Evolutionary conservation across 2,329 filamentous ascomycete genomes (phyloP).

Genomic region (Trichothecium sympodiale): DNA sequence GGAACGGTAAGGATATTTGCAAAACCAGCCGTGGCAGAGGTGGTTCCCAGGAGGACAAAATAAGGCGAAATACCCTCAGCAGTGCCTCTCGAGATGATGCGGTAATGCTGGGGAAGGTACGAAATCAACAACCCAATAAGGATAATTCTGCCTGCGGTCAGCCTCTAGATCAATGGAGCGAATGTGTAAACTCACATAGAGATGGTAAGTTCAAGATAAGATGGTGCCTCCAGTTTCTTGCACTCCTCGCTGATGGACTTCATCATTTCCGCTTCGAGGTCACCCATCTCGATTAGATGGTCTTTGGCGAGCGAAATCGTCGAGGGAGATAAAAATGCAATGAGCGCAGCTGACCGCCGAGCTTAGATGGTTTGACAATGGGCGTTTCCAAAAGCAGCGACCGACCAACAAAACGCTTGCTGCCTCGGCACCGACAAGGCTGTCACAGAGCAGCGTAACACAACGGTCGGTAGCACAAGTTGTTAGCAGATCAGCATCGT

Average conservation of each 20-base stretch:
- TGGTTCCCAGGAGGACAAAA: slow-evolving; percentile 88
- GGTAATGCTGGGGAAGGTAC: slow-evolving; percentile 88
- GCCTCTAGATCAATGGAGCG: slow-evolving; percentile 4
- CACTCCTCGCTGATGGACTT: slow-evolving; percentile 18
- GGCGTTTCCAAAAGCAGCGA: too few species aligned
- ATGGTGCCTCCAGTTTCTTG: slow-evolving; percentile 39
- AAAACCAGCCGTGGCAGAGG: slow-evolving; percentile 78
- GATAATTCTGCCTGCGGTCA: slow-evolving; percentile 44
- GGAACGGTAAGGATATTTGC: slow-evolving; percentile 86
- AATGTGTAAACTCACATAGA: slow-evolving; percentile 35
- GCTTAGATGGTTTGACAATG: too few species aligned
- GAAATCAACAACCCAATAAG: slow-evolving; percentile 82
- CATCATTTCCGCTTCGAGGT: too few species aligned
- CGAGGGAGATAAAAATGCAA: too few species aligned
- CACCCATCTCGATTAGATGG: too few species aligned
- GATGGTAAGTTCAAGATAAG: slow-evolving; percentile 42
- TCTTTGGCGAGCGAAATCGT: too few species aligned
- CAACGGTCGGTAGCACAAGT: too few species aligned
- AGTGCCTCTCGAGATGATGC: slow-evolving; percentile 75
- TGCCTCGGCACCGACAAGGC: too few species aligned
- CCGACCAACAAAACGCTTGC: too few species aligned
- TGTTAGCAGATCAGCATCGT: too few species aligned
- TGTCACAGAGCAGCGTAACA: too few species aligned
- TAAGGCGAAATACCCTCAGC: slow-evolving; percentile 93
- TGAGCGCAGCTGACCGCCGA: too few species aligned